Conservation (phyloP, 2,329 filamentous ascomycete species). For the Fusarium sp. region DNA sequence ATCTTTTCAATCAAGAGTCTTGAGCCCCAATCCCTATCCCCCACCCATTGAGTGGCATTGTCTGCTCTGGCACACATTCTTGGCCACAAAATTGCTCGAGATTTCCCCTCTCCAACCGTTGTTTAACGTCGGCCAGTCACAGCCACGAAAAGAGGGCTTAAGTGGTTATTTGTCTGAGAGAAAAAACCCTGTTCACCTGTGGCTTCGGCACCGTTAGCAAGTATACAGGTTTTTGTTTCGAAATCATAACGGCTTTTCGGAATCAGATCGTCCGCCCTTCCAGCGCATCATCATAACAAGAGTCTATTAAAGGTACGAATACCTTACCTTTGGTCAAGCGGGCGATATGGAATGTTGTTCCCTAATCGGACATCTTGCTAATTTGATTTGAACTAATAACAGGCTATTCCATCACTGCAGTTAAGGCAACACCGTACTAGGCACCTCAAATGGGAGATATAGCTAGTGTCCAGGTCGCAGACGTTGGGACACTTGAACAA, state of each 20-base stretch:
- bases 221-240: conserved; percentile 8
- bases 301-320: conserved; percentile 23
- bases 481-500: conserved; percentile 25
- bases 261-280: conserved; percentile 4
- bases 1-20: conserved; percentile 2
- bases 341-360: not conserved
- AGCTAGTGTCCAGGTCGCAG: conserved; percentile 32
- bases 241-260: conserved; percentile 3
- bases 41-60: conserved; percentile 27
- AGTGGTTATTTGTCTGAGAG: conserved; percentile 22
- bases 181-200: conserved; percentile 34
- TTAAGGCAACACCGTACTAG: conserved; percentile 8
- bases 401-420: conserved; percentile 1
- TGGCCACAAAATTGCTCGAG: conserved; percentile 38
- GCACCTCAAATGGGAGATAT: conserved; percentile 46
- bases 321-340: not conserved
- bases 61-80: conserved; percentile 36
- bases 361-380: conserved; percentile 9
- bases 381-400: conserved; percentile 9
- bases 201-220: conserved; percentile 26
- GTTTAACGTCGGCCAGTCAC: conserved; percentile 26
- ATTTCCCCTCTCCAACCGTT: conserved; percentile 24
- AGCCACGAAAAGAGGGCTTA: conserved; percentile 22
- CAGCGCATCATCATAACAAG: not conserved
- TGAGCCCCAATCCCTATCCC: conserved; percentile 12